Base-by-base conservation (phyloP, 192 early-diverging fungal genomes). In the Pecoramyces ruminantium region DNA sequence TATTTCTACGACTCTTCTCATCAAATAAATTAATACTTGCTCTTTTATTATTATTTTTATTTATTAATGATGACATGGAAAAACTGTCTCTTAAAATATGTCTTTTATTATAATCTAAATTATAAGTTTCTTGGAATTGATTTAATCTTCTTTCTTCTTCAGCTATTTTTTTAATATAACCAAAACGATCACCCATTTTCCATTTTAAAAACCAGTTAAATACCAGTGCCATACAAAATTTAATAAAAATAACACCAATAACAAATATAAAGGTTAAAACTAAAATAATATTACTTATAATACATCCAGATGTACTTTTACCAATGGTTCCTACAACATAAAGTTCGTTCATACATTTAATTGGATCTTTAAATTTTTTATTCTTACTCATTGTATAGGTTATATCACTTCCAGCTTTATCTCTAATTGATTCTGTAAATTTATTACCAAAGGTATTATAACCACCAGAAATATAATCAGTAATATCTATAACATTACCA, bases 301-400 rank as follows among this genome's bases (percentile, higher is more conserved):
- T 81, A 82, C 88, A 89, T 0, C 88, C 88, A 27, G 81, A 77
- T 4, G 83, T 18, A 30, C 77, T 80, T 12, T 28, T 25, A 6
- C 81, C 86, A 9, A 89, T 27, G 77, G 79, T 86, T 2, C 87
- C 88, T 25, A 86, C 84, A 16, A 77, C 81, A 77, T 82, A 79
- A 77, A 79, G 39, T 15, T 84, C 29, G 15, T 67, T 67, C 17
- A 90, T 80, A 80, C 89, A 90, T 27, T 84, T 77, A 9, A 82
- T 80, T 29, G 84, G 82, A 30, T 40, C 40, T 25, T 79, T 79
- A 21, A 28, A 42, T n/a, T 80, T 80, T 13, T 21, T 29, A 30
- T 42, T 17, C 29, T 30, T 29, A 21, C 27, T 80, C 15, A 80
- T 28, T 21, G 42, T 80, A 25, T 78, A 30, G 0, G 51, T n/a